These are phyloP conservation scores for Apophysomyces ossiformis DNA, from an alignment of 371 early-diverging fungal genomes.

Conservation along the genomic window DNA sequence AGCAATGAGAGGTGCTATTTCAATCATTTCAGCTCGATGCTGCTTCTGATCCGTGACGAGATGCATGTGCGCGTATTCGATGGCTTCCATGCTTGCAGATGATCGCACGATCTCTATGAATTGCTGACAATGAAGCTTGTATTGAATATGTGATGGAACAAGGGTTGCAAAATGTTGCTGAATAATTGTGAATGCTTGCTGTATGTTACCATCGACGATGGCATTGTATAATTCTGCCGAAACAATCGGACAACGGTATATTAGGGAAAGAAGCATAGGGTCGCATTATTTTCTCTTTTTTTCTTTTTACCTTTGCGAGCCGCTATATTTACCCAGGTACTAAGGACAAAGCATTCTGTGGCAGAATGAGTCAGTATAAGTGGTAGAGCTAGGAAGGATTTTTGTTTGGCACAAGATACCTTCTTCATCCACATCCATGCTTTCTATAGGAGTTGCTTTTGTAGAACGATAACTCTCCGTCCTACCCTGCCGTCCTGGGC, in stretches of 20 bases:
- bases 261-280: neutral
- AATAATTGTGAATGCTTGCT: conserved; percentile 36
- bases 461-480: neutral
- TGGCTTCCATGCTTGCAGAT: conserved; percentile 32
- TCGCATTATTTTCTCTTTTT: no score
- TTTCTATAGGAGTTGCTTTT: neutral
- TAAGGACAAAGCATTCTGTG: neutral
- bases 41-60: conserved; percentile 26
- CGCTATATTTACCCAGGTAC: conserved; percentile 21
- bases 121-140: conserved; percentile 43
- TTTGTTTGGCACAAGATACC: neutral
- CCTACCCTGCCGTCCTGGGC: conserved; percentile 5
- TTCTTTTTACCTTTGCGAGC: conserved; percentile 43
- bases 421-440: neutral
- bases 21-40: conserved; percentile 28
- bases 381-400: neutral
- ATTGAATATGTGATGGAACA: neutral
- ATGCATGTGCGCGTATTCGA: conserved; percentile 41
- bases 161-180: conserved; percentile 35
- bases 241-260: neutral
- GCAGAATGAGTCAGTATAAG: neutral
- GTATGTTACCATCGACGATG: conserved; percentile 37
- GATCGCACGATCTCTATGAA: conserved; percentile 41
- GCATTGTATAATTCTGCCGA: conserved; percentile 33
- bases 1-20: conserved; percentile 46